Percentiles rank a stretch among this genome's conserved stretches.
These are phyloP conservation scores for Themeda triandra DNA, from an alignment of 176 grass and related monocot species.

Conservation along the genomic window DNA sequence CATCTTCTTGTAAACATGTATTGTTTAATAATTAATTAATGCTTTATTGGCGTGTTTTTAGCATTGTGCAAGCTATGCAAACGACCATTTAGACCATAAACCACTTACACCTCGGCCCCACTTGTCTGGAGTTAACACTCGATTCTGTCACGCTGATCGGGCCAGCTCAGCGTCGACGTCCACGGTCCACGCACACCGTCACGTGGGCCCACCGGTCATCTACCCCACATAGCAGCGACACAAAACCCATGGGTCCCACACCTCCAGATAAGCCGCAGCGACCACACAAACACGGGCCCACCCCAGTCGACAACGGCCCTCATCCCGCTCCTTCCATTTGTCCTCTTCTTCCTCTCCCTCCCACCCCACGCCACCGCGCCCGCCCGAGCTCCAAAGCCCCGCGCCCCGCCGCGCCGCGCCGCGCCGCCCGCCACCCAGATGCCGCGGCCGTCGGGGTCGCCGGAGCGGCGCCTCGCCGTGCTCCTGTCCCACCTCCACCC, in stretches of 20 bases:
- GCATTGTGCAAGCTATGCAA: no score
- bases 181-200: neutral
- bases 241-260: neutral
- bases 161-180: neutral
- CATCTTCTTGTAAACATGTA: no score
- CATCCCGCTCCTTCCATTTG: neutral
- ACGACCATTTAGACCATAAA: no score
- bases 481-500: constrained; percentile 59
- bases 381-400: constrained; percentile 29
- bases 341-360: constrained; percentile 23
- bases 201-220: neutral
- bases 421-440: neutral
- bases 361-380: constrained; percentile 15
- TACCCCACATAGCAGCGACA: neutral
- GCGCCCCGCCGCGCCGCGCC: neutral
- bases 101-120: neutral
- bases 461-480: constrained; percentile 44
- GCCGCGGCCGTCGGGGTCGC: neutral
- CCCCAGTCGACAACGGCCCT: neutral
- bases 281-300: constrained; percentile 20
- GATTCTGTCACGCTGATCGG: neutral
- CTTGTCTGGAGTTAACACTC: neutral
- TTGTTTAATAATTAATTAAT: no score
- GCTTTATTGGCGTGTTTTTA: no score
- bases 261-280: constrained; percentile 34